Conservation (phyloP, 805 yeast species). For the Komagataella mondaviorum region DNA sequence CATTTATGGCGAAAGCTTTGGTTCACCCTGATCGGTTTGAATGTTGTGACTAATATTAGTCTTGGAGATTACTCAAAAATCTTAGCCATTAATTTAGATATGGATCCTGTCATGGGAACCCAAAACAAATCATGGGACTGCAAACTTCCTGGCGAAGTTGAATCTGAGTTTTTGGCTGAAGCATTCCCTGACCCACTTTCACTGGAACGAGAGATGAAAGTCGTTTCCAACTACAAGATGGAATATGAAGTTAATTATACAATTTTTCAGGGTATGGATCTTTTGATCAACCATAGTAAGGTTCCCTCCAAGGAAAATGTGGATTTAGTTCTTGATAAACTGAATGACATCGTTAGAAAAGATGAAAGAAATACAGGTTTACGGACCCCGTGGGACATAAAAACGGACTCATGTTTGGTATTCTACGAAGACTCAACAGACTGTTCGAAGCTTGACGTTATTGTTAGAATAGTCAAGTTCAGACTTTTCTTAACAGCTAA, state of each 20-base stretch:
- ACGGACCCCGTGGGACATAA: not conserved
- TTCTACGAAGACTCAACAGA: not conserved
- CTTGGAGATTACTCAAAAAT: constrained; percentile 24
- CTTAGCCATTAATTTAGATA: constrained; percentile 20
- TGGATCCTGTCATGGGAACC: constrained; percentile 20
- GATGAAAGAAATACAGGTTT: not conserved
- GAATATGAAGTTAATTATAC: constrained; percentile 31
- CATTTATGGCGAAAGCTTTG: constrained; percentile 27
- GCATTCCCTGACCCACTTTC: constrained; percentile 14
- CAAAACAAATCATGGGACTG: constrained; percentile 22
- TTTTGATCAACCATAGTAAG: constrained; percentile 19
- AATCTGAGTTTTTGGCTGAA: constrained; percentile 20
- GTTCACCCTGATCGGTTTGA: constrained; percentile 20
- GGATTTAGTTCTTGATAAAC: constrained; percentile 14
- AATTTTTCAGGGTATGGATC: constrained; percentile 24
- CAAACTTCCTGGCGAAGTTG: constrained; percentile 23
- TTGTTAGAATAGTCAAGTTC: constrained; percentile 14
- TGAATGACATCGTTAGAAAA: constrained; percentile 6
- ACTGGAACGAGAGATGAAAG: constrained; percentile 26
- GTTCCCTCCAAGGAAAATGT: constrained; percentile 19
- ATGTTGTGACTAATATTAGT: constrained; percentile 19
- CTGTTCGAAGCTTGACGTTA: not conserved
- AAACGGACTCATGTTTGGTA: not conserved
- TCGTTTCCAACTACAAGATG: constrained; percentile 31
- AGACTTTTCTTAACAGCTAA: constrained; percentile 23